Base-by-base conservation (phyloP, 306 rosid genomes). In the Corylus avellana region DNA sequence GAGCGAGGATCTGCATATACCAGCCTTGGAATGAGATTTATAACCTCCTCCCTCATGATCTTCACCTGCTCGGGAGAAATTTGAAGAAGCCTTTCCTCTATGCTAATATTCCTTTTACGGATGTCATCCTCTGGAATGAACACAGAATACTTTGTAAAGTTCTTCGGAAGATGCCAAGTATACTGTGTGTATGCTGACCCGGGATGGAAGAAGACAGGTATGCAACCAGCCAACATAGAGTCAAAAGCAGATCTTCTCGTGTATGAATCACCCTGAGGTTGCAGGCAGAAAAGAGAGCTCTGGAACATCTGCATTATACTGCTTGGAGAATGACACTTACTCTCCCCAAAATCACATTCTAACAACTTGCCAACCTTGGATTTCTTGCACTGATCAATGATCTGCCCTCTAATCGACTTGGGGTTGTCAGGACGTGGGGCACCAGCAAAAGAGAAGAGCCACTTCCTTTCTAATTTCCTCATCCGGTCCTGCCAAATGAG, bases 271-370 rank as follows among this genome's bases (percentile, higher is more conserved):
- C 99, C 99, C 88, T 95, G 99, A 3, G 99, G 99, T 86, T 95
- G 99, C 76, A 95, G 79, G 85, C 99, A 95, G 96, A 91, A 95
- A 46, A 90, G 83, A 12, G 99, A 95, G 88, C 97, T 85, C 79
- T 95, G 99, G 85, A 95, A 95, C 99, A 95, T 95, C 86, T 91
- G 87, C 99, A 95, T 93, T 79, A 95, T 90, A 77, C 98, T 93
- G 86, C 98, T 89, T 2, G 99, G 99, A 56, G 93, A 95, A 84
- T 95, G 98, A 64, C 99, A 95, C 82, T 95, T 95, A 89, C 99
- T 95, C 84, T 95, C 99, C 27, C 99, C 99, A 71, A 91, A 91
- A 83, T 95, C 99, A 48, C 99, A 95, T 80, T 95, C 99, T 82
- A 95, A 80, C 75, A 95, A 83, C 84, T 91, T 93, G 75, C 99